Evolutionary conservation across 768 basidiomycete species (phyloP).

Genomic region (Leccinum longicurvipes): DNA sequence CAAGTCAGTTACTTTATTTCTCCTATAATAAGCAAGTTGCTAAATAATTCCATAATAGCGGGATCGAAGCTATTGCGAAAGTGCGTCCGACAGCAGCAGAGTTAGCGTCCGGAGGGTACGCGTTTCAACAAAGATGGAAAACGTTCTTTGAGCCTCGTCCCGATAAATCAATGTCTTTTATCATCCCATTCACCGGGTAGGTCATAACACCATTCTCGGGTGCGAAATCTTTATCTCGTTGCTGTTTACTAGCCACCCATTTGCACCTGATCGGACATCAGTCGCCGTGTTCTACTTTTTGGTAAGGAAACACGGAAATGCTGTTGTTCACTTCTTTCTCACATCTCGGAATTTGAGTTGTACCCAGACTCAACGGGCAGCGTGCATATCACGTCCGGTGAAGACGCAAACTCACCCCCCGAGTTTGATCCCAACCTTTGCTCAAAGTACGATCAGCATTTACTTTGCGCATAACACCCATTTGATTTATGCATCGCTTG

Average conservation of each 20-base stretch:
- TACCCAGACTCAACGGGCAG: slow-evolving; percentile 48
- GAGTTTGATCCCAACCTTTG: slow-evolving; percentile 46
- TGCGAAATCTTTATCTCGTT: not conserved
- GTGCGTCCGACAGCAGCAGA: slow-evolving; percentile 51
- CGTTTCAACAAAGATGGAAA: slow-evolving; percentile 49
- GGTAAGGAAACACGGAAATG: slow-evolving; percentile 20
- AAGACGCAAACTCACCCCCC: slow-evolving; percentile 39
- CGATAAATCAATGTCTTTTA: slow-evolving; percentile 54
- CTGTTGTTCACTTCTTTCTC: not conserved
- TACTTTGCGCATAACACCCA: not conserved
- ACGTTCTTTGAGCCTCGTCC: slow-evolving; percentile 45
- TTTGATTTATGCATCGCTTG: not conserved
- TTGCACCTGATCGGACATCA: slow-evolving; percentile 25
- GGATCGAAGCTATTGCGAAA: slow-evolving; percentile 51
- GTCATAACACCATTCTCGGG: not conserved
- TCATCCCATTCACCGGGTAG: slow-evolving; percentile 41
- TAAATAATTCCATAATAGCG: slow-evolving; percentile 33
- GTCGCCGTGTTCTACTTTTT: slow-evolving; percentile 30
- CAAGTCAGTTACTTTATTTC: slow-evolving; percentile 38
- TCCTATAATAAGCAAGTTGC: not conserved
- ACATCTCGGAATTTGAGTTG: slow-evolving; percentile 12
- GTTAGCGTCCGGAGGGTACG: slow-evolving; percentile 41
- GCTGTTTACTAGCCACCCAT: slow-evolving; percentile 21
- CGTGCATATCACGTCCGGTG: slow-evolving; percentile 44
- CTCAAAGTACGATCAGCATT: slow-evolving; percentile 33